Conservation (phyloP, 179 eudicot genomes). For the Beta corolliflora region DNA sequence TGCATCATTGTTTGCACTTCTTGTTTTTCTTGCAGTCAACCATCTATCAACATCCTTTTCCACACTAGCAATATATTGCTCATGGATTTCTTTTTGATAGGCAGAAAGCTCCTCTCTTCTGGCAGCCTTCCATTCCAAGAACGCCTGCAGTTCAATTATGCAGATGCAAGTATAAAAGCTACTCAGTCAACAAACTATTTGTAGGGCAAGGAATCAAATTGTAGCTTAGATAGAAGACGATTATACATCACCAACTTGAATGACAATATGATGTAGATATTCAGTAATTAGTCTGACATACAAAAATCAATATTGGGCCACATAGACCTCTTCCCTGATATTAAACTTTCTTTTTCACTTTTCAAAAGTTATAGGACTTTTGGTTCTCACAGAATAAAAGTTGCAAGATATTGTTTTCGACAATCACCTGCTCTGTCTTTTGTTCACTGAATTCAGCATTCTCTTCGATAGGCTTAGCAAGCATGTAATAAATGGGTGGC, state of each 20-base stretch:
- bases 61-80: conserved; percentile 67
- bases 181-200: neutral
- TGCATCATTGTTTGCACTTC: conserved; percentile 56
- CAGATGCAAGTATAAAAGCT: neutral
- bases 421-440: conserved; percentile 73
- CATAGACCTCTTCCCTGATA: neutral
- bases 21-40: conserved; percentile 69
- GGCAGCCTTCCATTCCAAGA: conserved; percentile 83
- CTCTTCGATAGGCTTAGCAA: conserved; percentile 71
- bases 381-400: neutral
- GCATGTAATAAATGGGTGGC: conserved; percentile 74
- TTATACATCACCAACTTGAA: too few relatives aligned
- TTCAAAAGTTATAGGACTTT: neutral
- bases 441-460: conserved; percentile 49
- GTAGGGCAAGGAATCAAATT: too few relatives aligned
- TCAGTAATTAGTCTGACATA: neutral
- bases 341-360: neutral
- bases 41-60: conserved; percentile 75
- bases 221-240: too few relatives aligned
- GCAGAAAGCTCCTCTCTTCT: conserved; percentile 88
- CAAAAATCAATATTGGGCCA: neutral
- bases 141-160: conserved; percentile 44
- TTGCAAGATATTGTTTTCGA: neutral
- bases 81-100: conserved; percentile 72
- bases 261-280: too few relatives aligned